Evolutionary conservation across 2,329 filamentous ascomycete species (phyloP).

Genomic region (Microthyrium microscopicum): DNA sequence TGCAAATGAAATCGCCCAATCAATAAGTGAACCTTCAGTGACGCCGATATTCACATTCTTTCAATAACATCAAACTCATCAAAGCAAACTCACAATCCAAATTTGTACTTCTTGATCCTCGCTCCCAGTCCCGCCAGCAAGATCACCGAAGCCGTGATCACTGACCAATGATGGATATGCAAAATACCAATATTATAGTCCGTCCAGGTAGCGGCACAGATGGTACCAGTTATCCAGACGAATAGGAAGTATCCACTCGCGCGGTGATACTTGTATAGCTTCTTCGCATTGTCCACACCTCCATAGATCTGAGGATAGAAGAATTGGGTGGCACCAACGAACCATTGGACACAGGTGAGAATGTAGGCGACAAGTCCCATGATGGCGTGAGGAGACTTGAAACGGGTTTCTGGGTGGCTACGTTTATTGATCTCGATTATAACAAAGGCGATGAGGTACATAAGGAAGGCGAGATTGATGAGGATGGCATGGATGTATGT

Average conservation of each 20-base stretch:
- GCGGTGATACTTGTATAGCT: conserved; percentile 81
- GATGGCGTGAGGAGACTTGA: conserved; percentile 66
- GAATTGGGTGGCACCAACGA: conserved; percentile 72
- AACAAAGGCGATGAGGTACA: conserved; percentile 42
- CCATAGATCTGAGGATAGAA: conserved; percentile 60
- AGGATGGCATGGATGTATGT: conserved; percentile 51
- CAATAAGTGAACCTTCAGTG: too few species aligned
- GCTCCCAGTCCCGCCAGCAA: conserved; percentile 57
- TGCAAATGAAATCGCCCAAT: too few species aligned
- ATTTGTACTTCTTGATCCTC: conserved; percentile 66
- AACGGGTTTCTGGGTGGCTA: conserved; percentile 48
- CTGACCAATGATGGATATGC: conserved; percentile 60
- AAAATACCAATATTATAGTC: conserved; percentile 53
- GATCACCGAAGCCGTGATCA: conserved; percentile 48
- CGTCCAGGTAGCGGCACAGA: conserved; percentile 61
- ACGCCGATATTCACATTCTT: too few species aligned
- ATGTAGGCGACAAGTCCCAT: conserved; percentile 64
- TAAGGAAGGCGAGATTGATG: conserved; percentile 48
- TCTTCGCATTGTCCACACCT: conserved; percentile 61
- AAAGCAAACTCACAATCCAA: conserved; percentile 48
- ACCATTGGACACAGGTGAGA: conserved; percentile 52
- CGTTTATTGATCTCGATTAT: conserved; percentile 78
- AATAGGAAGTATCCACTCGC: conserved; percentile 58
- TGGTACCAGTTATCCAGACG: conserved; percentile 53
- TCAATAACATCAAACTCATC: too few species aligned